Conservation (phyloP, 371 early-diverging fungal genomes). For the Rhizomucor pusillus region DNA sequence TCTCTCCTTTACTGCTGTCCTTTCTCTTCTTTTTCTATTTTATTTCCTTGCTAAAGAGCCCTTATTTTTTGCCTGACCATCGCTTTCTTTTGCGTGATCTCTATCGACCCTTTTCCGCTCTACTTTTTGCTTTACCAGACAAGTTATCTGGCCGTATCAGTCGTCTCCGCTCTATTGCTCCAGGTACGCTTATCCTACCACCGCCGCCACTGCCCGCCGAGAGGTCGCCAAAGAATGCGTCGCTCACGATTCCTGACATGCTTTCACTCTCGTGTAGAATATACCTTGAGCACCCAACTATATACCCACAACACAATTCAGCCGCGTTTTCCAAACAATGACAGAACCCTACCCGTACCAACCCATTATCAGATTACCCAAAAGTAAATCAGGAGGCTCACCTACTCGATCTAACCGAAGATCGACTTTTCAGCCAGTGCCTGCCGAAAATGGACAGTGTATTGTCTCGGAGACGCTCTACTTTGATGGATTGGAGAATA, state of each 20-base stretch:
- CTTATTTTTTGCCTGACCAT: neutral
- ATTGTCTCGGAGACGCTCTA: conserved; percentile 44
- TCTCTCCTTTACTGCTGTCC: neutral
- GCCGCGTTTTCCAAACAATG: conserved; percentile 10
- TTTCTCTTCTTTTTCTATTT: conserved; percentile 7
- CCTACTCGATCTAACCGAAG: conserved; percentile 15
- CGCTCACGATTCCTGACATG: neutral
- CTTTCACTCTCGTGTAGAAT: neutral
- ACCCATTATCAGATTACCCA: conserved; percentile 39
- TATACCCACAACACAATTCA: no score
- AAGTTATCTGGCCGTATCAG: no score
- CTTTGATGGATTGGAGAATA: conserved; percentile 25
- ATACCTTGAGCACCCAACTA: no score
- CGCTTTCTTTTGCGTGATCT: no score
- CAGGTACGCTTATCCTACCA: no score
- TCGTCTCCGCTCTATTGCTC: no score
- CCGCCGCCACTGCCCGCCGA: no score
- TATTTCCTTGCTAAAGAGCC: neutral
- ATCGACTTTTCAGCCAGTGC: conserved; percentile 2
- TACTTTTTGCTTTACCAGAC: no score
- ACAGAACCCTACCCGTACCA: conserved; percentile 27
- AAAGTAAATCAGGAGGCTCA: conserved; percentile 33
- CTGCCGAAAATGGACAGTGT: conserved; percentile 14
- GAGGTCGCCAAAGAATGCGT: neutral
- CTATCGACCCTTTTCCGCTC: no score